phyloP scores from a whole-genome alignment of 768 basidiomycete species.

The Crassisporium funariophilum region DNA sequence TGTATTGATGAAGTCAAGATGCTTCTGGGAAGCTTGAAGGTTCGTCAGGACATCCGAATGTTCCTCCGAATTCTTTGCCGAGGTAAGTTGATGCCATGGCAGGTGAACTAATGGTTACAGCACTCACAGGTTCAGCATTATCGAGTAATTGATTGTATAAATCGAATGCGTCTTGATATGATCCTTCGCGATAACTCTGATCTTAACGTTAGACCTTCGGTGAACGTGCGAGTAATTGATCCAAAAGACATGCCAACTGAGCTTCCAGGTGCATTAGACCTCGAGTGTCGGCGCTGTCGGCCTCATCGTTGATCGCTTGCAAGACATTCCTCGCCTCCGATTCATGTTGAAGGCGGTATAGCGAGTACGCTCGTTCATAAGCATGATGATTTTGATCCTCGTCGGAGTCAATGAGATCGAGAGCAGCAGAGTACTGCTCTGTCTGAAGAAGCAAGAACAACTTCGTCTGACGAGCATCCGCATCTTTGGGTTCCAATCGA shows the following conservation, averaged over 20 bases:
- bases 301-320: constrained; percentile 44
- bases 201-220: background rate
- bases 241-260: constrained; percentile 66
- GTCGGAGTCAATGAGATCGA: constrained; percentile 53
- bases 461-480: constrained; percentile 80
- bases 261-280: constrained; percentile 82
- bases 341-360: constrained; percentile 84
- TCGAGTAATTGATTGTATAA: constrained; percentile 83
- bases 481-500: constrained; percentile 61
- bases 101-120: background rate
- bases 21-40: constrained; percentile 76
- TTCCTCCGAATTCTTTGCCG: constrained; percentile 76
- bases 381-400: constrained; percentile 32
- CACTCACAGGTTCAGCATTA: constrained; percentile 72
- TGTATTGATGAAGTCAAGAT: constrained; percentile 81
- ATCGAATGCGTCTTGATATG: constrained; percentile 72
- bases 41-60: constrained; percentile 87
- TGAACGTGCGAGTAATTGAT: background rate
- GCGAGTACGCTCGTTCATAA: constrained; percentile 80
- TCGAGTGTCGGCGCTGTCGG: constrained; percentile 50
- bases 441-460: constrained; percentile 87
- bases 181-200: constrained; percentile 78
- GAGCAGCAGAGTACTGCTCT: constrained; percentile 75
- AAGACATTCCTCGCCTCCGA: constrained; percentile 63
- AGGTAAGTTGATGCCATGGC: background rate